Evolutionary conservation across 768 basidiomycete species (phyloP), one percentile per base, ranked within the genome.

Genomic region (Pulveroboletus frians): DNA sequence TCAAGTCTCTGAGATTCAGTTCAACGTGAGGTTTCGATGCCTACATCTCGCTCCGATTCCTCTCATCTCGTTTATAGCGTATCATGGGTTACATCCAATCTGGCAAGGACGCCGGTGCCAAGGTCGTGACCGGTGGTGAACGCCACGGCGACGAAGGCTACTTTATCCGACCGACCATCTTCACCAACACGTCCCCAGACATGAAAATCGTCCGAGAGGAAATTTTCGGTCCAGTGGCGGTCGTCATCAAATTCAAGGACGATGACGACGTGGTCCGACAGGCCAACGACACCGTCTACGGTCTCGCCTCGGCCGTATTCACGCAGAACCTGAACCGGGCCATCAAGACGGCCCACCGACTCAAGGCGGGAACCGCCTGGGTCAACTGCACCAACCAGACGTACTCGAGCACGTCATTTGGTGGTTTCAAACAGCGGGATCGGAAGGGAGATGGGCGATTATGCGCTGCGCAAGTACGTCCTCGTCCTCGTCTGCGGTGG

Each of bases 201-300:
- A 89, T 89, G 85, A 82, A 78, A 66, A 88, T 91, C 49, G 83
- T 85, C 9, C 65, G 64, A 47, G 83, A 86, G 59, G 81, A 91
- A 66, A 89, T 90, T 53, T 90, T 91, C 55, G 88, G 88, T 3
- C 88, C 89, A 5, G 86, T 90, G 35, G 80, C 80, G 47, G 85
- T 83, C 21, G 69, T 92, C 34, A 77, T 84, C 71, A 84, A 83
- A 63, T 92, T 92, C 72, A 78, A 83, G 59, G 76, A 79, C 44
- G 81, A 80, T 52, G 76, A 78, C 56, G 81, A 88, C 49, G 83
- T 82, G 36, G 69, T 89, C 56, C 67, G 65, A 40, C 76, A 80
- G 61, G 95, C 92, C 23, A 99, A 99, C 69, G 85, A 95, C 64
- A 85, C 88, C 0, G 61, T 72, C 42, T 95, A 93, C 66, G 94